These are phyloP conservation scores for Cryptococcus maquisensis DNA, from an alignment of 1,284 basidiomycete species.

Conservation along the genomic window DNA sequence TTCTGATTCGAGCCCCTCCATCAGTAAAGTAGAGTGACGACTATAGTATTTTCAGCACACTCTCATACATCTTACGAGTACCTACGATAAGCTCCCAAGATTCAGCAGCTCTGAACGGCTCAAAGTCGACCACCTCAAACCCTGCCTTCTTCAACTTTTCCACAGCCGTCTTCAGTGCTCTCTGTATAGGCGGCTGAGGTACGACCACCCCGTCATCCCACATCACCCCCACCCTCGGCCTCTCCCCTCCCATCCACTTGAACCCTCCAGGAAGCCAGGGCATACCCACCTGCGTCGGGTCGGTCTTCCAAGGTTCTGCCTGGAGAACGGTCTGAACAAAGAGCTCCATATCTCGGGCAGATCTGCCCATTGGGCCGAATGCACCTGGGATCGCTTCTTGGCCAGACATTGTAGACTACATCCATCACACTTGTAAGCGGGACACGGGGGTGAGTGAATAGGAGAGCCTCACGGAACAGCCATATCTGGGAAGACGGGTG, in stretches of 20 bases:
- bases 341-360: conserved; percentile 35
- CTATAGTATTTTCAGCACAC: neutral
- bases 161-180: conserved; percentile 37
- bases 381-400: conserved; percentile 37
- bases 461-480: too few species aligned
- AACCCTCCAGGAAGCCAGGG: conserved; percentile 25
- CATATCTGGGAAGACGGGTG: neutral
- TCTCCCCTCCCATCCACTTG: conserved; percentile 13
- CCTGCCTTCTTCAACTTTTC: conserved; percentile 23
- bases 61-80: too few species aligned
- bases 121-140: conserved; percentile 32
- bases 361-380: conserved; percentile 38
- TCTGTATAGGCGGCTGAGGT: conserved; percentile 43
- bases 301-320: conserved; percentile 38
- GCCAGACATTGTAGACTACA: conserved; percentile 31
- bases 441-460: too few species aligned
- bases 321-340: conserved; percentile 38
- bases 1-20: conserved; percentile 30
- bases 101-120: conserved; percentile 20
- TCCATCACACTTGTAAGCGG: conserved; percentile 42
- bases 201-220: conserved; percentile 44
- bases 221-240: conserved; percentile 43
- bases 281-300: conserved; percentile 34
- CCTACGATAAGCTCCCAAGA: conserved; percentile 30
- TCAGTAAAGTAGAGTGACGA: conserved; percentile 38